These are phyloP conservation scores for Sordariomycetes sp. DNA, from an alignment of 2,329 filamentous ascomycete genomes.

Conservation along the genomic window DNA sequence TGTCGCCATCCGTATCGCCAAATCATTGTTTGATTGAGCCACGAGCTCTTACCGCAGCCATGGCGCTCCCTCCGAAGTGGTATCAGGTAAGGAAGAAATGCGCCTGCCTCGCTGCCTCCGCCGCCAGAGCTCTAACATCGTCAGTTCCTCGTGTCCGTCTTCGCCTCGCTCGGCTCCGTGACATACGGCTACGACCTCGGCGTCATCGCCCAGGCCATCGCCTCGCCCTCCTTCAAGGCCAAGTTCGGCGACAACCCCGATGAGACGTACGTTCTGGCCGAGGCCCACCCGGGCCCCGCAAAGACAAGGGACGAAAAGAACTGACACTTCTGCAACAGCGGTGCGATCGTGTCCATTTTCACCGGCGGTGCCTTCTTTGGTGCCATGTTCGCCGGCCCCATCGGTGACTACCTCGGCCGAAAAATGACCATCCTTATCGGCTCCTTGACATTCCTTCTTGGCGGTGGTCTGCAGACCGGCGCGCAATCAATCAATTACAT, in stretches of 20 bases:
- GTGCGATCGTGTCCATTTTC: slow-evolving; percentile 67
- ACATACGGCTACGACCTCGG: slow-evolving; percentile 46
- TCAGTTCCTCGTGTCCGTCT: slow-evolving; percentile 40
- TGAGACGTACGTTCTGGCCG: neutral
- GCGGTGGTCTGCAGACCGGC: slow-evolving; percentile 63
- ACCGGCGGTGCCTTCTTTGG: slow-evolving; percentile 69
- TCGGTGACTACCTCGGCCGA: slow-evolving; percentile 55
- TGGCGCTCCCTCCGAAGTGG: slow-evolving; percentile 4
- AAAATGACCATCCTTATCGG: slow-evolving; percentile 63
- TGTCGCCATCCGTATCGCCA: neutral
- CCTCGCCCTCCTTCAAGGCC: slow-evolving; percentile 29
- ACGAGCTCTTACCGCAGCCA: neutral
- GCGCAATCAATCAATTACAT: slow-evolving; percentile 49
- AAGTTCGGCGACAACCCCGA: slow-evolving; percentile 6
- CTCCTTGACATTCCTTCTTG: slow-evolving; percentile 60
- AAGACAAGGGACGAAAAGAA: neutral
- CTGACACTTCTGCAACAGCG: slow-evolving; percentile 24
- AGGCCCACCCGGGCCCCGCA: neutral
- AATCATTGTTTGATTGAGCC: neutral
- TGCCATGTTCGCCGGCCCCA: slow-evolving; percentile 50
- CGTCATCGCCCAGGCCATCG: slow-evolving; percentile 40
- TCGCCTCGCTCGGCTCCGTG: slow-evolving; percentile 44
- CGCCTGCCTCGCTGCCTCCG: neutral
- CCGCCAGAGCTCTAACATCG: neutral
- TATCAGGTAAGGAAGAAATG: neutral